These are phyloP conservation scores for Malus hybrid DNA, from an alignment of 331 rosid genomes.

Conservation along the genomic window DNA sequence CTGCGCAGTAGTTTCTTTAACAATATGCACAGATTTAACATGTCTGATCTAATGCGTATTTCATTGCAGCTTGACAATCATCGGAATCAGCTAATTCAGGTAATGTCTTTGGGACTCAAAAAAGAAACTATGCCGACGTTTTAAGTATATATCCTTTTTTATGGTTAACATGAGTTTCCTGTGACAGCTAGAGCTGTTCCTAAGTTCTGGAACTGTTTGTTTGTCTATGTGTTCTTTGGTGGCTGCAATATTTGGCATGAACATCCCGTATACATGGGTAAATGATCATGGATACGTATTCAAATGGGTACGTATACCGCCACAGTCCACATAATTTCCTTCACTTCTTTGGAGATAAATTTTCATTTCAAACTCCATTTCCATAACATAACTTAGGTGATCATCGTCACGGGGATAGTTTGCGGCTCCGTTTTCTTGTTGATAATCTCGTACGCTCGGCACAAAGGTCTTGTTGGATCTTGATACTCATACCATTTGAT, in stretches of 20 bases:
- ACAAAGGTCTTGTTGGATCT: constrained; percentile 86
- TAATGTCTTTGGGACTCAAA: constrained; percentile 5
- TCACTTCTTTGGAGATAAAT: neutral
- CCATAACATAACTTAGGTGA: constrained; percentile 40
- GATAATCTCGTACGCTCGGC: constrained; percentile 68
- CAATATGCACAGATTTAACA: neutral
- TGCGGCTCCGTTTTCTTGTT: constrained; percentile 50
- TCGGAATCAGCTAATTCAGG: constrained; percentile 90
- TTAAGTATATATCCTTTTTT: neutral
- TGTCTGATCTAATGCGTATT: neutral
- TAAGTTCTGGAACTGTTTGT: constrained; percentile 45
- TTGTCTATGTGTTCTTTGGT: constrained; percentile 44
- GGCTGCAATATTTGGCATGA: constrained; percentile 89
- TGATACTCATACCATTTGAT: constrained; percentile 20
- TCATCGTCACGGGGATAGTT: constrained; percentile 45
- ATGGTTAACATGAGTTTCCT: neutral
- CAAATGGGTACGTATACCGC: constrained; percentile 61
- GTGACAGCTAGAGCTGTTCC: constrained; percentile 47
- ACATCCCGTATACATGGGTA: constrained; percentile 70
- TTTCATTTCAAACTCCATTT: neutral
- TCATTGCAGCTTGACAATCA: constrained; percentile 69
- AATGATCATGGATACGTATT: constrained; percentile 47
- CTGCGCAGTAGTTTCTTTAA: neutral
- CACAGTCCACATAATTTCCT: neutral
- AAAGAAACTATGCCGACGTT: neutral